Percentiles rank a stretch among this genome's conserved stretches.
Evolutionary conservation across 306 rosid genomes (phyloP).

Genomic region (Cicer judaicum): DNA sequence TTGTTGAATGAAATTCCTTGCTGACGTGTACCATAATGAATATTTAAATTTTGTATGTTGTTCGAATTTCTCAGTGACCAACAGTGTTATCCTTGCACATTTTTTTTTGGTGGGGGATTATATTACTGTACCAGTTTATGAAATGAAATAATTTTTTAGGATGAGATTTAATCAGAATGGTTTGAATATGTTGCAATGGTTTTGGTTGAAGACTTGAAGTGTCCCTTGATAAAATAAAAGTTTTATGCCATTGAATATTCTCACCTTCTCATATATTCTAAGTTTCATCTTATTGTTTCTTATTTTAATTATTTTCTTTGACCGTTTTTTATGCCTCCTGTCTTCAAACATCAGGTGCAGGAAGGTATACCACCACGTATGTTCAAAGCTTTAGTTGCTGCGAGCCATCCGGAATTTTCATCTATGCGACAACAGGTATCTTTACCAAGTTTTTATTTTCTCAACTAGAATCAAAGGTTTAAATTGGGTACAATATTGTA

Average conservation of each 20-base stretch:
- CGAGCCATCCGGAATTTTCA: slow-evolving; percentile 97
- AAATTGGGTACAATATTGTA: slow-evolving; percentile 16
- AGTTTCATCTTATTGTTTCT: slow-evolving; percentile 15
- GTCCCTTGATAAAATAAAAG: not conserved
- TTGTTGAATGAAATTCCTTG: slow-evolving; percentile 11
- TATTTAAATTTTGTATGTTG: slow-evolving; percentile 22
- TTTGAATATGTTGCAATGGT: slow-evolving; percentile 32
- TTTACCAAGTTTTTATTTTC: slow-evolving; percentile 31
- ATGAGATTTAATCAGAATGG: slow-evolving; percentile 18
- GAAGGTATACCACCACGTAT: slow-evolving; percentile 88
- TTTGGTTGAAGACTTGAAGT: slow-evolving; percentile 38
- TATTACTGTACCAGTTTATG: slow-evolving; percentile 17
- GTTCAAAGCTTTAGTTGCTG: slow-evolving; percentile 94
- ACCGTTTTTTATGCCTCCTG: slow-evolving; percentile 26
- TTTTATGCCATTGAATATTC: slow-evolving; percentile 24
- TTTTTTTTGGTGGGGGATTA: not conserved
- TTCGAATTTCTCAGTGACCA: slow-evolving; percentile 13
- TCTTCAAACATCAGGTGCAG: slow-evolving; percentile 61
- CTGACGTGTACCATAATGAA: not conserved
- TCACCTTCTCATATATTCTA: not conserved
- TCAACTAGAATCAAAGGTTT: slow-evolving; percentile 1
- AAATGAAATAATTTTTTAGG: slow-evolving; percentile 1
- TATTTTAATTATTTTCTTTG: slow-evolving; percentile 31
- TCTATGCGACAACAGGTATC: slow-evolving; percentile 92
- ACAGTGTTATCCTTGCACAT: not conserved